Base-by-base conservation (phyloP, 164 flowering plant species). In the Magnolia kwangsiensis region DNA sequence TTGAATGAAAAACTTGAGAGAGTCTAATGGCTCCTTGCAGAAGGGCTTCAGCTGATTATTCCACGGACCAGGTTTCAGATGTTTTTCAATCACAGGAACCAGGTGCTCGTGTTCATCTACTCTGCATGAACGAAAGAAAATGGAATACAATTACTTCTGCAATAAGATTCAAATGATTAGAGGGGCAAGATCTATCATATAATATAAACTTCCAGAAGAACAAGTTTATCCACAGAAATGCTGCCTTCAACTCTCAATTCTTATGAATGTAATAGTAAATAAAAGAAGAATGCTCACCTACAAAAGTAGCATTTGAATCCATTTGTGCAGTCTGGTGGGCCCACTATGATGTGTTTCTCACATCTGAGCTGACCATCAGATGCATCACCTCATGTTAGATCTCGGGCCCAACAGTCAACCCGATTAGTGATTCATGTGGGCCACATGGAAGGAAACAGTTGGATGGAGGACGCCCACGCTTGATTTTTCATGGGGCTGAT, bases 11-110 rank as follows among this genome's bases (percentile, higher is more conserved):
- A 89, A 85, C 74, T 86, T 94, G 71, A 94, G 91, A 71, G 74
- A 70, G 5, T 89, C 88, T 69, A 90, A 72, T 37, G 78, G 79
- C 80, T 88, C 91, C 51, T 86, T 83, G 75, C 86, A 84, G 71
- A 89, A 96, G 80, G 81, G 88, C 83, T 74, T 87, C 59, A 96
- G 85, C 74, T 80, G 79, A 85, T 86, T 80, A 70, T 86, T 90
- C 93, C 91, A 87, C 8, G 93, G 93, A 61, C 91, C 85, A 72
- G 87, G 88, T 77, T 90, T 81, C 50, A 94, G 82, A 86, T 96
- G 96, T 11, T 90, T 89, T 82, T 84, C 89, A 77, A 96, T 80
- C 29, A 90, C 81, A 58, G 94, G 78, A 73, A 67, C 73, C 37
- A 96, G 82, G 51, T 50, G 87, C 21, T 67, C 68, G 64, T 86